A percentile compares a stretch with the other conserved stretches of the same genome.
phyloP scores from a whole-genome alignment of 2,329 filamentous ascomycete genomes.

The Ascomycota sp. region DNA sequence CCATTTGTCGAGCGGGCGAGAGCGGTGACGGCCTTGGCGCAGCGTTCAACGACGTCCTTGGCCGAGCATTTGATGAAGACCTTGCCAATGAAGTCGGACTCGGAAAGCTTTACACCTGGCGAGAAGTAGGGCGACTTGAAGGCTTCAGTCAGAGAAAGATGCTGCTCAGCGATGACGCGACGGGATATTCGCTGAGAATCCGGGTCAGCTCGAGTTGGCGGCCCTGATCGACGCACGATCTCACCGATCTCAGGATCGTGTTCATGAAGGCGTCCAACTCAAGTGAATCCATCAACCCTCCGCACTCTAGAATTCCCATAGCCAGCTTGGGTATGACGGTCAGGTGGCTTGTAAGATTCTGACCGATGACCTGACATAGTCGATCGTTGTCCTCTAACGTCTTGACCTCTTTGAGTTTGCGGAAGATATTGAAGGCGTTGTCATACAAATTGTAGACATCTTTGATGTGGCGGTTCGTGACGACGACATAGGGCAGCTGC shows the following conservation, averaged over 20 bases:
- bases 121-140: slow-evolving; percentile 83
- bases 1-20: slow-evolving; percentile 59
- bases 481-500: slow-evolving; percentile 80
- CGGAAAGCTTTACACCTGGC: slow-evolving; percentile 48
- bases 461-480: slow-evolving; percentile 83
- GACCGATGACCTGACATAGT: slow-evolving; percentile 59
- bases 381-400: slow-evolving; percentile 73
- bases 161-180: slow-evolving; percentile 90
- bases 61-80: slow-evolving; percentile 87
- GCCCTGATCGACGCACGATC: slow-evolving; percentile 6
- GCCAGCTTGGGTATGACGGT: slow-evolving; percentile 84
- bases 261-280: slow-evolving; percentile 91
- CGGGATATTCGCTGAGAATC: slow-evolving; percentile 58
- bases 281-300: slow-evolving; percentile 54
- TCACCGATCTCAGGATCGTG: slow-evolving; percentile 66
- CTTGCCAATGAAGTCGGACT: slow-evolving; percentile 76
- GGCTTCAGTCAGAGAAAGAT: slow-evolving; percentile 82
- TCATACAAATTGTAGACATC: slow-evolving; percentile 95
- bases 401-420: slow-evolving; percentile 62
- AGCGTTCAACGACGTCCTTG: slow-evolving; percentile 67
- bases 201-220: not conserved
- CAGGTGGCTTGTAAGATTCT: slow-evolving; percentile 67
- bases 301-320: slow-evolving; percentile 83
- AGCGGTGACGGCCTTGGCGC: slow-evolving; percentile 51
- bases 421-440: slow-evolving; percentile 78